Conservation (phyloP, 257 asterid species). For the Nicotiana otophora region DNA sequence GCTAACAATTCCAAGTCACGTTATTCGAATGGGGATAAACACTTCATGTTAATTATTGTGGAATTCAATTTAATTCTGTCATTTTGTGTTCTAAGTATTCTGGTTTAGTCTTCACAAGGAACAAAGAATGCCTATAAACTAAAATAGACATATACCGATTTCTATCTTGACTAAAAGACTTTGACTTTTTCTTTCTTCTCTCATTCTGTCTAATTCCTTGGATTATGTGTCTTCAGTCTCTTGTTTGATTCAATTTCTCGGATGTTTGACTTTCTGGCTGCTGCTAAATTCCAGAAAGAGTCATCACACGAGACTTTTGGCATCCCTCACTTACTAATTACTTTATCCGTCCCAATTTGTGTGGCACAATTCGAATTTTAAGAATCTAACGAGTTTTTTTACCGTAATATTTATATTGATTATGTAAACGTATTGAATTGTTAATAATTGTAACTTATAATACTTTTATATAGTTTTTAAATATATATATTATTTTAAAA, state of each 20-base stretch:
- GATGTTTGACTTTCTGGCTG: neutral
- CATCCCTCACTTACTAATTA: too few species aligned
- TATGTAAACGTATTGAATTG: too few species aligned
- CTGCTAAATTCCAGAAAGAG: constrained; percentile 8
- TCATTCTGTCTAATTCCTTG: neutral
- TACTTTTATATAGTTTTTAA: too few species aligned
- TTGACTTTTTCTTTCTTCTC: constrained; percentile 14
- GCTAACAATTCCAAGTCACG: too few species aligned
- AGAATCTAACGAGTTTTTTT: too few species aligned
- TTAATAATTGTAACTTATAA: too few species aligned
- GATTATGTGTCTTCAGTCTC: neutral
- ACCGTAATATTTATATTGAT: too few species aligned
- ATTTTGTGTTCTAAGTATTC: neutral
- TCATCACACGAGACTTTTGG: neutral
- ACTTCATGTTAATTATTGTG: too few species aligned
- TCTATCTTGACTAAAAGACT: constrained; percentile 3
- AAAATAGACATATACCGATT: neutral
- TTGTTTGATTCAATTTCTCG: neutral
- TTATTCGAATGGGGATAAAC: too few species aligned
- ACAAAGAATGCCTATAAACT: neutral
- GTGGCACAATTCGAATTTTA: too few species aligned
- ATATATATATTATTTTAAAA: too few species aligned
- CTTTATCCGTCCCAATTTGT: too few species aligned
- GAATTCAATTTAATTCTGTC: neutral
- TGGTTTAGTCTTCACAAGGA: neutral